Evolutionary conservation across 2,329 filamentous ascomycete species (phyloP).

Genomic region (Tolypocladium amazonense): DNA sequence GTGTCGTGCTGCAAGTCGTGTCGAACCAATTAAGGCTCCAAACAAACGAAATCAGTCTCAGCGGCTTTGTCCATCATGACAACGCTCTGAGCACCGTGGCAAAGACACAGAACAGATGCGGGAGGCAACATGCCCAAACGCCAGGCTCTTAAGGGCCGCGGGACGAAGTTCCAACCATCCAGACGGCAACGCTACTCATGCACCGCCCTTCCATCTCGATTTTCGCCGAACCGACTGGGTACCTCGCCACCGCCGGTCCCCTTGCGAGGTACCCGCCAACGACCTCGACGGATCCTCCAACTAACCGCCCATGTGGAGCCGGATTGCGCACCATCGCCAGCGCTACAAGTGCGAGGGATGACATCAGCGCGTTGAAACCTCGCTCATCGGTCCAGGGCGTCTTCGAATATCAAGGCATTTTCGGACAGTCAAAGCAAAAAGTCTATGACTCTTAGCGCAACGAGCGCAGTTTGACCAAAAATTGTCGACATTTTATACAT

Average conservation of each 20-base stretch:
- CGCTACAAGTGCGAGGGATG: not conserved
- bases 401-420: no score
- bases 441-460: no score
- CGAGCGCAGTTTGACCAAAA: not conserved
- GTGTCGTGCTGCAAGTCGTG: not conserved
- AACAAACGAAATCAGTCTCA: not conserved
- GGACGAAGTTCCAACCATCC: not conserved
- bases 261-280: not conserved
- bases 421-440: no score
- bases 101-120: not conserved
- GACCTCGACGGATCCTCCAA: not conserved
- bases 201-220: not conserved
- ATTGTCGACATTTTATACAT: no score
- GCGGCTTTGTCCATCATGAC: not conserved
- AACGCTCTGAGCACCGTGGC: not conserved
- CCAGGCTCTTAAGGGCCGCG: not conserved
- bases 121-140: not conserved
- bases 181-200: not conserved
- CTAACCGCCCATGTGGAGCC: not conserved
- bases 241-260: not conserved
- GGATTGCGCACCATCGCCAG: not conserved
- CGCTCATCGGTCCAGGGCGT: not conserved
- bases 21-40: not conserved
- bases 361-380: not conserved
- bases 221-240: not conserved